These are phyloP conservation scores for Penicillium hordei DNA, from an alignment of 2,329 filamentous ascomycete genomes.

Conservation along the genomic window DNA sequence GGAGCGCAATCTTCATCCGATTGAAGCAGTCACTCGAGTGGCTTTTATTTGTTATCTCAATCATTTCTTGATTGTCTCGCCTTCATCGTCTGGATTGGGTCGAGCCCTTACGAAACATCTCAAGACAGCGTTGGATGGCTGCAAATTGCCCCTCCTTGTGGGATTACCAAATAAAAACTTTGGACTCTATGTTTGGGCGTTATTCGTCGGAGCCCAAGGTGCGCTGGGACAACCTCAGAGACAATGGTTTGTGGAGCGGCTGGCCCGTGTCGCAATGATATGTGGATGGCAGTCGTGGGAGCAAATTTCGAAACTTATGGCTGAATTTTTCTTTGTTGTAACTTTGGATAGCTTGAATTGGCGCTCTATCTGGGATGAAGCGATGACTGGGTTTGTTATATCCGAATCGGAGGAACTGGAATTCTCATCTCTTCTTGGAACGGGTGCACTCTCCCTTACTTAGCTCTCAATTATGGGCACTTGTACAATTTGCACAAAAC, in stretches of 20 bases:
- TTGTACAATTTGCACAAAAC: neutral
- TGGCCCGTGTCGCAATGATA: conserved; percentile 26
- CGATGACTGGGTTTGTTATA: conserved; percentile 24
- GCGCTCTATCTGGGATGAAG: conserved; percentile 35
- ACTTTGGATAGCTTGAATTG: conserved; percentile 27
- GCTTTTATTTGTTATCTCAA: conserved; percentile 35
- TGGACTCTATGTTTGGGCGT: conserved; percentile 33
- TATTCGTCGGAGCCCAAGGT: conserved; percentile 37
- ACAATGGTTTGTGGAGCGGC: conserved; percentile 33
- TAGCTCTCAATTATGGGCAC: neutral
- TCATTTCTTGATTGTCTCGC: conserved; percentile 35
- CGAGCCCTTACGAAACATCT: conserved; percentile 36
- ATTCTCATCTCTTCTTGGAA: conserved; percentile 4
- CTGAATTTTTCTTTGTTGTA: conserved; percentile 32
- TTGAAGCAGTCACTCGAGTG: conserved; percentile 34
- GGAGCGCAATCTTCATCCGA: conserved; percentile 21
- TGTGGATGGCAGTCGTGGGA: conserved; percentile 34
- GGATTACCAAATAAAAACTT: conserved; percentile 21
- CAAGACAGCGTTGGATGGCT: conserved; percentile 23
- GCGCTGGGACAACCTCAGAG: conserved; percentile 30
- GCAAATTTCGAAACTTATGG: conserved; percentile 28
- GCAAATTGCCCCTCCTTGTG: conserved; percentile 16
- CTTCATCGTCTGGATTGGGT: conserved; percentile 35
- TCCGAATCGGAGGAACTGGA: conserved; percentile 15
- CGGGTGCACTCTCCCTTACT: neutral